Base-by-base conservation (phyloP, 2,329 filamentous ascomycete species). In the Clonostachys byssicola region DNA sequence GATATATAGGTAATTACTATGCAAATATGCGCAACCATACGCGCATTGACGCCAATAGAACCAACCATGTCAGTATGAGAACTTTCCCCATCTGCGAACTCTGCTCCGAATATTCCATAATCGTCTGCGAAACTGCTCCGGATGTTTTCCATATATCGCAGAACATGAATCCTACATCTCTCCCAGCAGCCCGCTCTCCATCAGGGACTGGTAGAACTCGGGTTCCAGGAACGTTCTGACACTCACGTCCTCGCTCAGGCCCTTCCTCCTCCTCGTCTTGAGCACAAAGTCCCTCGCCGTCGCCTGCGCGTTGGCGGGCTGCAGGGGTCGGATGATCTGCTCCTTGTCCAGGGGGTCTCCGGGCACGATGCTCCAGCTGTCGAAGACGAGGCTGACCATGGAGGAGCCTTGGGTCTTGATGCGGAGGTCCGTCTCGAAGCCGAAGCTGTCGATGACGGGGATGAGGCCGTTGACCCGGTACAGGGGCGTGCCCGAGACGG, bases 211-310 rank as follows among this genome's bases (percentile, higher is more conserved):
- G 72, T 95, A 95, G 51, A 97, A 83, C 65, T 97, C 94, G 2
- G 91, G 89, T 73, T 99, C 94, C 54, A 99, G 73, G 70, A 97
- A 99, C 63, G 95, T 96, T 65, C 90, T 91, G 47, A 97, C 91
- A 33, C 88, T 92, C 39, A 97, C 90, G 65, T 97, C 94, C 73
- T 97, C 94, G 52, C 89, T 92, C 52, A 99, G 68, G 2, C 94
- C 94, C 78, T 99, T 99, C 56, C 94, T 81, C 60, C 91, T 76
- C 56, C 94, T 80, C 10, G 94, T 99, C 80, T 99, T 99, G 52
- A 97, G 79, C 46, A 97, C 92, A 67, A 99, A 97, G 66, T 99
- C 94, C 51, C 94, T 79, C 2, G 94, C 94, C 43, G 92, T 95
- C 18, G 89, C 91, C 72, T 95, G 90, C 45, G 89, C 88, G 46